phyloP scores from a whole-genome alignment of 2,329 filamentous ascomycete species.

The Fusarium mundagurra region DNA sequence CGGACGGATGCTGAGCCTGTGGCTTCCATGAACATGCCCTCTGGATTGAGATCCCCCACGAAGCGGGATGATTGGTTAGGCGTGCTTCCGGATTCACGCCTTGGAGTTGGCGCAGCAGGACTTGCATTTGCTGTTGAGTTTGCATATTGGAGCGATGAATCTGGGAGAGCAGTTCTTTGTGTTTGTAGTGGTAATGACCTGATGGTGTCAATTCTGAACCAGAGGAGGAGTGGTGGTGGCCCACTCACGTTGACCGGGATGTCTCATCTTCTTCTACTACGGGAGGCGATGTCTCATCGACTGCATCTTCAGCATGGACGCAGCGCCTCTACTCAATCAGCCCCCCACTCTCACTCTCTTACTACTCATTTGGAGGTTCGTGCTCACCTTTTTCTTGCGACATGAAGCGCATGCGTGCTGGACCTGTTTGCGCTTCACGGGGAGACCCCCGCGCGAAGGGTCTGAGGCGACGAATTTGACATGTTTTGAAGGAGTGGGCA shows the following conservation, averaged over 20 bases:
- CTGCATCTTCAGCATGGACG: constrained; percentile 52
- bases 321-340: constrained; percentile 53
- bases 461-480: constrained; percentile 69
- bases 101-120: constrained; percentile 3
- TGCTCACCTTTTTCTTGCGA: constrained; percentile 63
- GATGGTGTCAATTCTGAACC: neutral
- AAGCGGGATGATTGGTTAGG: constrained; percentile 56
- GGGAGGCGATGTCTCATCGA: constrained; percentile 40
- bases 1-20: constrained; percentile 50
- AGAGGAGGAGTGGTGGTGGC: neutral
- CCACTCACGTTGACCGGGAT: constrained; percentile 46
- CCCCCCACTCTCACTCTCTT: neutral
- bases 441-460: constrained; percentile 58
- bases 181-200: constrained; percentile 24
- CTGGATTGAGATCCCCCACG: constrained; percentile 68
- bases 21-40: constrained; percentile 67
- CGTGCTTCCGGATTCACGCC: constrained; percentile 30
- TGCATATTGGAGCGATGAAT: neutral
- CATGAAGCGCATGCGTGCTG: constrained; percentile 66
- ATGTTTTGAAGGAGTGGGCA: constrained; percentile 39
- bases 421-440: constrained; percentile 68
- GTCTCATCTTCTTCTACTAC: constrained; percentile 35
- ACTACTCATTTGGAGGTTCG: neutral
- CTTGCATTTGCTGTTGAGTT: neutral
- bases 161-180: constrained; percentile 12